These are phyloP conservation scores for Neurospora sp. DNA, from an alignment of 495 filamentous ascomycete species.

Conservation along the genomic window DNA sequence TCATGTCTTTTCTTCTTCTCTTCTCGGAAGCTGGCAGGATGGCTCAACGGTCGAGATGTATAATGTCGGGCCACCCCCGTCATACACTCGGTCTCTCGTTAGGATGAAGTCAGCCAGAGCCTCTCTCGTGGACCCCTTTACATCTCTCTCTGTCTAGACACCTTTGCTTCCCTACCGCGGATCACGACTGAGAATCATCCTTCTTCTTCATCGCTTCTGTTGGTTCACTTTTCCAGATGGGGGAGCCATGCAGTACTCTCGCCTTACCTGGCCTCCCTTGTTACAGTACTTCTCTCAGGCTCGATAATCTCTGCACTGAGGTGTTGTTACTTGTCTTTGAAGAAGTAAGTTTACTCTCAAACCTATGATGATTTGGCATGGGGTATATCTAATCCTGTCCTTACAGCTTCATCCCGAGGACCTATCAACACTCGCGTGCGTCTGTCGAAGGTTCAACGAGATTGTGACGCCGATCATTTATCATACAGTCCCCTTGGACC, in stretches of 20 bases:
- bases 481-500: constrained; percentile 13
- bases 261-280: neutral
- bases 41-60: neutral
- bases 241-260: neutral
- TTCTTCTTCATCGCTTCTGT: neutral
- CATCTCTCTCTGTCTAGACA: constrained; percentile 1
- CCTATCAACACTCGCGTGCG: neutral
- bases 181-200: neutral
- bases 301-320: constrained; percentile 18
- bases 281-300: neutral
- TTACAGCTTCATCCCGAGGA: neutral
- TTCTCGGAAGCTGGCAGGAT: neutral
- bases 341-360: constrained; percentile 7
- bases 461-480: constrained; percentile 20
- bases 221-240: neutral
- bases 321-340: constrained; percentile 17
- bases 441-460: constrained; percentile 13
- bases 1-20: neutral
- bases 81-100: neutral
- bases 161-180: neutral
- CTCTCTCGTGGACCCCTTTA: neutral
- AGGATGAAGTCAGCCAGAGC: neutral
- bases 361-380: neutral
- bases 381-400: neutral
- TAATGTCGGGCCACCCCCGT: neutral